Base-by-base conservation (phyloP, 495 filamentous ascomycete genomes). In the Daldinia childiae region DNA sequence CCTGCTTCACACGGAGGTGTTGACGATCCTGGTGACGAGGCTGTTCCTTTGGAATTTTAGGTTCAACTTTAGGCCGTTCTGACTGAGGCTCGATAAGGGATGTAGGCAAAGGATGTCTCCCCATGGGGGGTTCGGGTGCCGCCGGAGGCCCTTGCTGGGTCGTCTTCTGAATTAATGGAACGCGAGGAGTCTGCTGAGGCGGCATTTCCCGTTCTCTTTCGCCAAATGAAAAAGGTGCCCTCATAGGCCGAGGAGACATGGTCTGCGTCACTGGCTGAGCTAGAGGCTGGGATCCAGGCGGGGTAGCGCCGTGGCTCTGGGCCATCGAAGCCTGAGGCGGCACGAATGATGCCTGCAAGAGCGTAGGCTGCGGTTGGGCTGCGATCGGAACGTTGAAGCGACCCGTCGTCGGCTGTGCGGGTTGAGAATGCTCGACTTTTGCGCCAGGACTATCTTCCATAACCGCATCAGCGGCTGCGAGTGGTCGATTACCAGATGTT, bases 401-500 rank as follows among this genome's bases (percentile, higher is more conserved):
- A 12, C 68, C 41, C 50, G 70, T 64, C 34, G 79, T 80, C 6
- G 78, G 69, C 61, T 79, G 77, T 34, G 66, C 66, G 11, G 76
- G 43, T 36, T 75, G 63, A 30, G 75, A 52, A 9, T 79, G 71
- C 48, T 83, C 82, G 15, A 76, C 39, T 74, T 89, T 90, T 32
- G 84, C 68, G 8, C 77, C 68, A 39, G 85, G 76, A 8, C 82
- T 76, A 50, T 83, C 81, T 19, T 89, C 88, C 29, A 90, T 85
- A 4, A 84, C 63, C 34, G 89, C 85, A 24, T 87, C 91, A 41
- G 87, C 81, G 41, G 88, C 87, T 15, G 87, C 83, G 32, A 84
- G 68, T 79, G 87, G 52, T 83, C 84, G 71, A 78, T 89, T 74
- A 75, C 79, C 69, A 80, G 87, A 78, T 19, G 78, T 74, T 58